Evolutionary conservation across 2,329 filamentous ascomycete genomes (phyloP).

Genomic region (Torrubiellomyces zombiae): DNA sequence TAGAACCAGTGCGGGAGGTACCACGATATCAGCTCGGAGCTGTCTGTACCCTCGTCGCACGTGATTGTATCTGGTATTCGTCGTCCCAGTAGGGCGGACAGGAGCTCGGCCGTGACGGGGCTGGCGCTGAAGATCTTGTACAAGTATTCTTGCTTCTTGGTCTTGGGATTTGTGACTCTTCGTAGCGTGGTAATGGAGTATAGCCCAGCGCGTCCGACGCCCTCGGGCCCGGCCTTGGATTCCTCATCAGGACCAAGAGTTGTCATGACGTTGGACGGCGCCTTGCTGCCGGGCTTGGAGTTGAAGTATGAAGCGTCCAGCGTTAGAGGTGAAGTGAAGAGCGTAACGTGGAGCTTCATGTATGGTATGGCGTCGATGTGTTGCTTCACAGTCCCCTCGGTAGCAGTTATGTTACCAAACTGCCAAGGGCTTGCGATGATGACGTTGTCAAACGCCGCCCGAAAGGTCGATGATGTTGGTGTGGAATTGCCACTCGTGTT

Average conservation of each 20-base stretch:
- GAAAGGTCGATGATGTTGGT: conserved; percentile 20
- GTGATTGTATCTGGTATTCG: conserved; percentile 26
- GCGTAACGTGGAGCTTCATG: conserved; percentile 70
- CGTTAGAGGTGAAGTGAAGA: conserved; percentile 64
- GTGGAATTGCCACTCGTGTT: conserved; percentile 13
- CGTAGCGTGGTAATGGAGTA: conserved; percentile 70
- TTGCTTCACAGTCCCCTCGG: conserved; percentile 49
- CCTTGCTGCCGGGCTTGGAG: conserved; percentile 34
- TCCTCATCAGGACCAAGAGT: conserved; percentile 50
- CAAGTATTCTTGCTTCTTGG: conserved; percentile 33
- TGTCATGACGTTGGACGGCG: conserved; percentile 66
- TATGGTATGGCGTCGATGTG: conserved; percentile 70
- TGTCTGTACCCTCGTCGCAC: conserved; percentile 15
- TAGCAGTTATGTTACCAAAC: conserved; percentile 51
- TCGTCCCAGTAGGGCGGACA: conserved; percentile 34
- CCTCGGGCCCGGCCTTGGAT: conserved; percentile 30
- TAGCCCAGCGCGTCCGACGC: conserved; percentile 61
- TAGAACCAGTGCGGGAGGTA: conserved; percentile 62
- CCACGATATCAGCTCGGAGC: conserved; percentile 49
- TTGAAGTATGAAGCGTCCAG: conserved; percentile 61
- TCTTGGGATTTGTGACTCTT: conserved; percentile 42
- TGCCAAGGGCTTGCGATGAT: conserved; percentile 75
- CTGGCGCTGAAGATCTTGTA: conserved; percentile 51
- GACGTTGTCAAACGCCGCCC: conserved; percentile 55
- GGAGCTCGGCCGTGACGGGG: conserved; percentile 32